A percentile compares a stretch with the other conserved stretches of the same genome.
phyloP scores from a whole-genome alignment of 371 early-diverging fungal species.

The Mucor irregularis region DNA sequence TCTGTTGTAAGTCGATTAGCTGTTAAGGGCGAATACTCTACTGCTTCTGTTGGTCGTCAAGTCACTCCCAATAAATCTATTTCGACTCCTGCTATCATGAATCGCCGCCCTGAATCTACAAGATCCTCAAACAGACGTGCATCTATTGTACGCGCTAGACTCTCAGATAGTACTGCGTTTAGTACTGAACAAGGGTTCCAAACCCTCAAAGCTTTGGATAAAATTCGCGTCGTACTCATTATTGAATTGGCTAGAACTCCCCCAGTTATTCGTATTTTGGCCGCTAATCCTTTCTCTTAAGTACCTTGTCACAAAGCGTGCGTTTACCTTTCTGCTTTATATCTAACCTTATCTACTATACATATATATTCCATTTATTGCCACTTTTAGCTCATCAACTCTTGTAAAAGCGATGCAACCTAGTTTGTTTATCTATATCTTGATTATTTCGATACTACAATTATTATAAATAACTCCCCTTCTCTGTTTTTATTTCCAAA shows the following conservation, averaged over 20 bases:
- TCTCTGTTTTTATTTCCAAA: too few relatives aligned
- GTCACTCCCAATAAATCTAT: conserved; percentile 17
- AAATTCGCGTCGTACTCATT: conserved; percentile 60
- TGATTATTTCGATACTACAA: too few relatives aligned
- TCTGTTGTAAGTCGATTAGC: conserved; percentile 11
- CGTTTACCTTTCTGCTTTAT: too few relatives aligned
- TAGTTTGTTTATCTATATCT: too few relatives aligned
- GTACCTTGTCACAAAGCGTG: too few relatives aligned
- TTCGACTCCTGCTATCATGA: conserved; percentile 18
- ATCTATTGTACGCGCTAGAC: conserved; percentile 40
- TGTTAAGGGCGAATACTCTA: background rate
- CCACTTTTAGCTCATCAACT: too few relatives aligned
- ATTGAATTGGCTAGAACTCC: conserved; percentile 66
- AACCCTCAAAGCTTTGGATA: conserved; percentile 63
- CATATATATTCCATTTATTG: too few relatives aligned
- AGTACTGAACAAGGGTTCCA: conserved; percentile 50
- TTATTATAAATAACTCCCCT: too few relatives aligned
- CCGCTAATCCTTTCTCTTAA: conserved; percentile 63
- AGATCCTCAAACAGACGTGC: conserved; percentile 34
- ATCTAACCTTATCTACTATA: too few relatives aligned
- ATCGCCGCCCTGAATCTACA: conserved; percentile 22
- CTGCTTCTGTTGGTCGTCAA: background rate
- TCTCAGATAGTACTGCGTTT: conserved; percentile 41
- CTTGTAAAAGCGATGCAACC: too few relatives aligned
- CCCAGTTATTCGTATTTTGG: conserved; percentile 67